These are phyloP conservation scores for Aschersonia sp. DNA, from an alignment of 2,329 filamentous ascomycete species.

Conservation along the genomic window DNA sequence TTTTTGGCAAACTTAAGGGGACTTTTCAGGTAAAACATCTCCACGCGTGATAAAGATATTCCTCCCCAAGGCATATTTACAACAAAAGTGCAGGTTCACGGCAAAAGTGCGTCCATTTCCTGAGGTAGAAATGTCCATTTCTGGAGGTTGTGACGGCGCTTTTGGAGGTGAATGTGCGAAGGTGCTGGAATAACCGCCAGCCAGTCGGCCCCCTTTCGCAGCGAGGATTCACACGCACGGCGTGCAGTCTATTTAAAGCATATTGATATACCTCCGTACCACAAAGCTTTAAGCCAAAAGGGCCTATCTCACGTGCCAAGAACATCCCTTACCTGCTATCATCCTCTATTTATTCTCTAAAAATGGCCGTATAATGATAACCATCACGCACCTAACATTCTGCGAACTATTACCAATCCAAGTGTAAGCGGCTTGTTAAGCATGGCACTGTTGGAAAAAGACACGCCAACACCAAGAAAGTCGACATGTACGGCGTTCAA, in stretches of 20 bases:
- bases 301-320: not conserved
- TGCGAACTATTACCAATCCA: too few relatives aligned
- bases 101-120: not conserved
- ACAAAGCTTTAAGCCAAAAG: not conserved
- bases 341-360: not conserved
- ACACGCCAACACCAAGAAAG: too few relatives aligned
- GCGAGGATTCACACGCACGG: not conserved
- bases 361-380: not conserved
- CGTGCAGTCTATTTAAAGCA: not conserved
- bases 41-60: too few relatives aligned
- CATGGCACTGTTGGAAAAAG: too few relatives aligned
- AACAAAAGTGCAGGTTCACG: not conserved
- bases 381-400: not conserved
- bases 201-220: not conserved
- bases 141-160: not conserved
- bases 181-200: not conserved
- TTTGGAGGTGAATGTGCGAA: not conserved
- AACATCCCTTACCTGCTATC: not conserved
- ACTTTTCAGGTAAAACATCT: too few relatives aligned
- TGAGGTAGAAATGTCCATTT: not conserved
- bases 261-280: not conserved
- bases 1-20: too few relatives aligned
- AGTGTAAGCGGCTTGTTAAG: too few relatives aligned
- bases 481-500: too few relatives aligned
- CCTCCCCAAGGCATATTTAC: not conserved